A percentile compares a stretch with the other conserved stretches of the same genome.
Evolutionary conservation across 441 rosid species (phyloP).

Genomic region (Eutrema salsugineum): DNA sequence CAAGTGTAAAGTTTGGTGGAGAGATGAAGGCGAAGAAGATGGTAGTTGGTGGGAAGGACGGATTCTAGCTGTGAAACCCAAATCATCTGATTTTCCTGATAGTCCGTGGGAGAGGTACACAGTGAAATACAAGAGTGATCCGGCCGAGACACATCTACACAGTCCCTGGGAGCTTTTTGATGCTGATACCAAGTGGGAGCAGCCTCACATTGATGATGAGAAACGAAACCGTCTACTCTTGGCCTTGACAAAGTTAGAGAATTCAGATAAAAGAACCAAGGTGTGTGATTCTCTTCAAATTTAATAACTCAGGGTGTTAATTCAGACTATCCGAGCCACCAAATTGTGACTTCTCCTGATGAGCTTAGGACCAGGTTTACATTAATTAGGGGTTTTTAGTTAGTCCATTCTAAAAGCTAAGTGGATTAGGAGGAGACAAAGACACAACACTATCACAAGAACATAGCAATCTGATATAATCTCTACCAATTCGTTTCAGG

Average conservation of each 20-base stretch:
- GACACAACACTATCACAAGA: constrained; percentile 1
- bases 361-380: not conserved
- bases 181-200: constrained; percentile 66
- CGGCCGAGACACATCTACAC: constrained; percentile 71
- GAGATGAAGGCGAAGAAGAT: constrained; percentile 78
- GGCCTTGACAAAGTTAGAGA: constrained; percentile 61
- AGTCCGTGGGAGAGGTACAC: constrained; percentile 99
- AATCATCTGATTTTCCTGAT: constrained; percentile 73
- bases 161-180: constrained; percentile 99
- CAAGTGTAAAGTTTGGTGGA: constrained; percentile 98
- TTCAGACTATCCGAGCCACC: not conserved
- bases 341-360: not conserved
- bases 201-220: constrained; percentile 65
- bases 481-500: constrained; percentile 54
- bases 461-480: constrained; percentile 7
- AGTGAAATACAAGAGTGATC: constrained; percentile 74
- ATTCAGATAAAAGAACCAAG: constrained; percentile 56
- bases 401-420: not conserved
- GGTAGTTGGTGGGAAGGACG: constrained; percentile 99
- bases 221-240: constrained; percentile 47
- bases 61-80: constrained; percentile 65
- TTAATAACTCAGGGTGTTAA: not conserved
- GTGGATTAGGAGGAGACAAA: not conserved
- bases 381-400: not conserved
- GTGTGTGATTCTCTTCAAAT: constrained; percentile 33